Evolutionary conservation across 306 rosid species (phyloP), one percentile per base, ranked within the genome.

Genomic region (Sphenostylis stenocarpa): DNA sequence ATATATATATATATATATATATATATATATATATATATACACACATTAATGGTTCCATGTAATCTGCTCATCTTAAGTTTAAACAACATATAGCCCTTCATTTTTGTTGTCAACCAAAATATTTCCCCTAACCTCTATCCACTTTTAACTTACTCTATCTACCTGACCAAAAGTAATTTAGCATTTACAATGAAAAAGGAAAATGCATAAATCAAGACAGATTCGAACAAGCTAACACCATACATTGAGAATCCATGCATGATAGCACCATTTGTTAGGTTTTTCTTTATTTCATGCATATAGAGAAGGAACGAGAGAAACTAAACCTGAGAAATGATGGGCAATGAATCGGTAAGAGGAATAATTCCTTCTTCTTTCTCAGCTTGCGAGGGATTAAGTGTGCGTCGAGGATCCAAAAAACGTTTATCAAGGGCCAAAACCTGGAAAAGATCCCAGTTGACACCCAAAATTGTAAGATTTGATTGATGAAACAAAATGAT

Each of bases 381-480:
- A 53, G 93, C 90, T 83, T 79, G 94, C 56, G 97, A 67, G 57
- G 99, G 98, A 63, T 91, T 91, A 61, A 87, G 75, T 33, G 99
- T 87, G 55, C 99, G 88, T 12, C 98, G 89, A 56, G 98, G 99
- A 84, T 96, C 99, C 76, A 96, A 72, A 73, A 78, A 91, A 8
- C 97, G 94, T 83, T 95, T 96, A 79, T 96, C 99, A 79, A 96
- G 91, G 23, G 98, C 97, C 90, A 96, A 88, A 80, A 96, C 95
- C 99, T 96, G 79, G 75, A 24, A 34, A 56, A 68, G 13, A 21
- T 31, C 58, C 36, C 36, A 76, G 47, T 81, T 57, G 70, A 69
- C 65, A 48, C 3, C 26, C 10, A 43, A 7, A 48, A 24, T 5
- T 56, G 67, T 64, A 60, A 28, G 84, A 57, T 70, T 57, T 82